Conservation (phyloP, 2,329 filamentous ascomycete genomes). For the Trichoderma sp. region DNA sequence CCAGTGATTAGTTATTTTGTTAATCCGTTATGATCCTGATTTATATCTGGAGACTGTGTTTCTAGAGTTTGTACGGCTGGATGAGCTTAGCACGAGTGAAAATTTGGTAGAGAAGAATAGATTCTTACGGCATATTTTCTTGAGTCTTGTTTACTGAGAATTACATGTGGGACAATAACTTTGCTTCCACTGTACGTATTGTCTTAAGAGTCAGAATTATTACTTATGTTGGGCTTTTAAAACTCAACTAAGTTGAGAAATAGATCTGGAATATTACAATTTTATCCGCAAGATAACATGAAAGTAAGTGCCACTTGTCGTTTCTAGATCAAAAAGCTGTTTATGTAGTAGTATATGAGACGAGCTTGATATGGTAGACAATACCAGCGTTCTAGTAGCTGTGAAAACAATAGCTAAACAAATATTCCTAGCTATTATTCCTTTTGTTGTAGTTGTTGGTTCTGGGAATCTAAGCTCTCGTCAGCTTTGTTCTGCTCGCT, state of each 20-base stretch:
- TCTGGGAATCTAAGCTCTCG: neutral
- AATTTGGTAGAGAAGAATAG: neutral
- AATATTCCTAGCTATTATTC: neutral
- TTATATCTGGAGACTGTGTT: neutral
- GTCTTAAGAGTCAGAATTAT: neutral
- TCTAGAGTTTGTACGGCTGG: neutral
- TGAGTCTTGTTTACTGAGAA: neutral
- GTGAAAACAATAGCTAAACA: neutral
- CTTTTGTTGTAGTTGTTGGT: neutral
- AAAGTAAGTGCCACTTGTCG: neutral
- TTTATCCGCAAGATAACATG: neutral
- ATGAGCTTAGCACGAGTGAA: neutral
- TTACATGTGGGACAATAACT: neutral
- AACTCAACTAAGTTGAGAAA: neutral
- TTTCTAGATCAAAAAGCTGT: neutral
- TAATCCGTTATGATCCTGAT: neutral
- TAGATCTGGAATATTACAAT: neutral
- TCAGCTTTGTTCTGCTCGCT: neutral
- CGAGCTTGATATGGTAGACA: neutral
- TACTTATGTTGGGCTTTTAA: neutral
- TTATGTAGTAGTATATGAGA: neutral
- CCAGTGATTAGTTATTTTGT: neutral
- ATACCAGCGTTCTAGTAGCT: neutral
- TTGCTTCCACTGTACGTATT: neutral
- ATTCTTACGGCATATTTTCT: neutral